Base-by-base conservation (phyloP, 2,329 filamentous ascomycete genomes). In the Clarireedia monteithiana region DNA sequence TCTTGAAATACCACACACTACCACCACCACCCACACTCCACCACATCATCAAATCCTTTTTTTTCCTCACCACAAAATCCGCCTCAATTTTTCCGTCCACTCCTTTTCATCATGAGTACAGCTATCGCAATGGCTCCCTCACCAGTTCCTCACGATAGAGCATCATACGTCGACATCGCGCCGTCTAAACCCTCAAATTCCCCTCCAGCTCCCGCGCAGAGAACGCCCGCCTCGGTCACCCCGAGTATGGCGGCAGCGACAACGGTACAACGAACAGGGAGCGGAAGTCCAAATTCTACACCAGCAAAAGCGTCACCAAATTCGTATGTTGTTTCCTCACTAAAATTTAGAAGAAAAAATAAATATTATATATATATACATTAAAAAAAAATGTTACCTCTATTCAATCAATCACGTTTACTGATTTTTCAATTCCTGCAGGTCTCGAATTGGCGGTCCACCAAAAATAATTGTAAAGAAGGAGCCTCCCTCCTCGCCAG, bases 391-490 rank as follows among this genome's bases (percentile, higher is more conserved):
- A 10, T 49, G 6, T 34, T 49, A 5, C 14, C 17, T 14, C n/a
- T 20, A 4, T 34, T 36, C 23, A 36, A 17, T 49, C 38, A 12
- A n/a, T 14, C 17, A 24, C 26, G 20, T 14, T 39, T 40, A 39
- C 61, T 64, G 53, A 62, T 49, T 56, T 59, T n/a, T 48, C 50
- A 56, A 56, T 61, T 68, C 67, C 68, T 66, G 62, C 67, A 77
- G 77, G 63, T 69, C 77, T 72, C 78, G 77, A 73, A 77, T 73
- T 76, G 77, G 74, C 47, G 73, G 60, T 48, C 63, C 78, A 58
- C 88, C 89, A 42, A 91, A 89, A 74, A 95, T 96, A 60, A 81
- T 95, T 62, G 91, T 99, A 58, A 97, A 97, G 78, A 96, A 96
- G 73, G 94, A 99, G 72, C 83, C 30, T 34, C 30, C 87, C 42